Base-by-base conservation (phyloP, 2,329 filamentous ascomycete genomes). In the Bisporella sp. region DNA sequence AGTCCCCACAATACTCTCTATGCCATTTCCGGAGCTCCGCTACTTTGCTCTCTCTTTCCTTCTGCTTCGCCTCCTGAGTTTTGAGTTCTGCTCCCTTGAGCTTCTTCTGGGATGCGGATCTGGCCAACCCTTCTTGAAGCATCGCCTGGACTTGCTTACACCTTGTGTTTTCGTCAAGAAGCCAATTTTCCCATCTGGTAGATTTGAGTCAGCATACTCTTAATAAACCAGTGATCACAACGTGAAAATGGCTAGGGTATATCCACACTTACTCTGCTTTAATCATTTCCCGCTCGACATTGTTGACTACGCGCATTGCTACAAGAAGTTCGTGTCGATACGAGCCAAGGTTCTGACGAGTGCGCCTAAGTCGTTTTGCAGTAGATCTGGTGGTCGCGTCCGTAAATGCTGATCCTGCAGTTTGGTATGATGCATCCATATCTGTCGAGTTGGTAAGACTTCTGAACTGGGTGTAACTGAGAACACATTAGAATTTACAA, bases 271-370 rank as follows among this genome's bases (percentile, higher is more conserved):
- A 37, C 67, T 96, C 92, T 0, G 86, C 85, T 62, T 82, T 79
- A 48, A 97, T 69, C 66, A 96, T 84, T 67, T 96, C 90, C 52
- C 79, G 78, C 73, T 97, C 93, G 31, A 97, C 82, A 51, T 79
- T 85, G 68, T 97, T 96, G 54, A 97, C 84, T 2, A 96, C 81
- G 4, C 91, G 82, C 73, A 97, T 82, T 5, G 91, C 90, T 5
- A 99, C 91, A 2, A 97, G 72, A 21, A 99, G 74, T 64, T 97
- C 90, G 66, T 99, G 89, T 3, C 93, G 79, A 66, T 96, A 93
- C 2, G 81, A 74, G 1, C 87, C 92, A 0, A 99, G 79, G 29
- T 85, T 80, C 68, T 95, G 87, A 7, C 92, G 79, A n/a, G 89
- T 89, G 39, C 84, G 81, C 46, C 87, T 81, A 32, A 97, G 75